Evolutionary conservation across 192 early-diverging fungal genomes (phyloP).

Genomic region (Physocladia obscura): DNA sequence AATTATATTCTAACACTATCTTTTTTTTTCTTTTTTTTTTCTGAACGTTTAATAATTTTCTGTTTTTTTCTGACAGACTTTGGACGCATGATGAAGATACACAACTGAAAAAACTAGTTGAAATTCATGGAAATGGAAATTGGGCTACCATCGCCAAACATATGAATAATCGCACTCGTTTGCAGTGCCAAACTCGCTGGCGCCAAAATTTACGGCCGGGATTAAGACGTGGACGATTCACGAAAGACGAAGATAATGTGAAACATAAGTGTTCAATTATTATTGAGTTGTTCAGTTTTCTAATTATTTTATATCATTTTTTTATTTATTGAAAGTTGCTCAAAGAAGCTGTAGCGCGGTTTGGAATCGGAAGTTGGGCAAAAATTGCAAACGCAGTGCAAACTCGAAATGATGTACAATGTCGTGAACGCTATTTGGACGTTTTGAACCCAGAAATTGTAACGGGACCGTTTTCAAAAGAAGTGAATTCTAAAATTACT

Average conservation of each 20-base stretch:
- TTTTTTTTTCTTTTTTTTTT: neutral
- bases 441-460: constrained; percentile 16
- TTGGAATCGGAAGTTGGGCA: constrained; percentile 8
- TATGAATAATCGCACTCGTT: constrained; percentile 2
- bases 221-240: constrained; percentile 13
- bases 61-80: too few species aligned
- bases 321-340: constrained; percentile 16
- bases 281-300: neutral
- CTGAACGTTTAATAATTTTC: neutral
- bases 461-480: constrained; percentile 5
- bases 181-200: constrained; percentile 25
- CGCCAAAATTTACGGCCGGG: constrained; percentile 22
- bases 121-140: constrained; percentile 3
- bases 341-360: neutral
- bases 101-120: neutral
- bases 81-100: constrained; percentile 28
- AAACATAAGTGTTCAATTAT: constrained; percentile 14
- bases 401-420: constrained; percentile 23
- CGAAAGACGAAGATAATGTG: constrained; percentile 19
- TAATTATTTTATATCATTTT: neutral
- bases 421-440: constrained; percentile 23
- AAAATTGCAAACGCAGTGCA: constrained; percentile 3
- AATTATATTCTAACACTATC: constrained; percentile 3
- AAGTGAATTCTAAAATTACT: neutral
- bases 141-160: neutral